Evolutionary conservation across 1,139 yeast species (phyloP).

Genomic region (Chernovozyma sophiae-reginae): DNA sequence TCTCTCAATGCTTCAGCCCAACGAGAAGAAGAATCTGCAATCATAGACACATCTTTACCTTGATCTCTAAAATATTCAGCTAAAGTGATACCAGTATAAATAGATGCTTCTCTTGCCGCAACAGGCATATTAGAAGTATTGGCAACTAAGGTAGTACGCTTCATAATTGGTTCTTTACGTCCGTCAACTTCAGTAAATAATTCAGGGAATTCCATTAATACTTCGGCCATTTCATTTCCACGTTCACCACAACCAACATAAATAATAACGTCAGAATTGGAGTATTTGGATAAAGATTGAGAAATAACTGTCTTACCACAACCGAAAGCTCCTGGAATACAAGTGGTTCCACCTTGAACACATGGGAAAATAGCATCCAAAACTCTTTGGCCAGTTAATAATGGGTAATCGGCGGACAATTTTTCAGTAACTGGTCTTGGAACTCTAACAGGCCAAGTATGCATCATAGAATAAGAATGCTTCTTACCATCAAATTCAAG

Average conservation of each 20-base stretch:
- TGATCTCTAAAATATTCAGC: constrained; percentile 99
- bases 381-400: constrained; percentile 98
- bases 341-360: constrained; percentile 99
- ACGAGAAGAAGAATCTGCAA: constrained; percentile 99
- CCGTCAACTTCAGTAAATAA: constrained; percentile 86
- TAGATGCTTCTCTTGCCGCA: constrained; percentile 99
- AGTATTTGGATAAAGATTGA: constrained; percentile 92
- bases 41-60: constrained; percentile 98
- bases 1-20: constrained; percentile 99
- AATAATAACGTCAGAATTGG: constrained; percentile 93
- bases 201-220: constrained; percentile 99
- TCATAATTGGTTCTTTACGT: constrained; percentile 97
- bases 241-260: constrained; percentile 95
- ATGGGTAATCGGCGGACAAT: constrained; percentile 87
- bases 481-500: constrained; percentile 91
- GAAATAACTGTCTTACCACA: constrained; percentile 99
- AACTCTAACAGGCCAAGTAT: constrained; percentile 99
- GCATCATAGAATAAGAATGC: constrained; percentile 86
- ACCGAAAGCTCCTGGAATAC: constrained; percentile 99
- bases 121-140: constrained; percentile 99
- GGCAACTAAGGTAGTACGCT: constrained; percentile 97
- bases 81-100: constrained; percentile 96
- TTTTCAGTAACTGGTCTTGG: constrained; percentile 98
- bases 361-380: constrained; percentile 96
- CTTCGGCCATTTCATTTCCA: constrained; percentile 99